phyloP scores from a whole-genome alignment of 352 stramenopile species.

The Ophiocytium majus region DNA sequence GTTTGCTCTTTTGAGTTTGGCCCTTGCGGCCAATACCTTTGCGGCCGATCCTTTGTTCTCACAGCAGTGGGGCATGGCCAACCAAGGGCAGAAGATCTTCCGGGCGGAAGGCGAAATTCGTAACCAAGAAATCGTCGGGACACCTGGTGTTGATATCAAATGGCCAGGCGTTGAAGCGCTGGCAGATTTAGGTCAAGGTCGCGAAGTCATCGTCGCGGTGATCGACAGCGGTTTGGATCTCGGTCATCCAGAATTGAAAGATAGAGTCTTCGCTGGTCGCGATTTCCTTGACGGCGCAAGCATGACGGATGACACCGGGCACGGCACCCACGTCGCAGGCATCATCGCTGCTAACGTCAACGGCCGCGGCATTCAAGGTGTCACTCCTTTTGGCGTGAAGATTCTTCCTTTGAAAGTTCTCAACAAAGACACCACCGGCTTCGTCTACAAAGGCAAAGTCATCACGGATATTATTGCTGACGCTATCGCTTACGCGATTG shows the following conservation, averaged over 20 bases:
- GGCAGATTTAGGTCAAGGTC: too few species aligned
- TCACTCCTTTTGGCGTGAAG: background rate
- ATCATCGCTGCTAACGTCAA: slow-evolving; percentile 5
- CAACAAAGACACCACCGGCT: background rate
- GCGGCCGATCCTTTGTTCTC: background rate
- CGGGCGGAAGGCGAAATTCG: background rate
- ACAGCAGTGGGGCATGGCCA: background rate
- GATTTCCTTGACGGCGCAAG: background rate
- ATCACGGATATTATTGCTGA: too few species aligned
- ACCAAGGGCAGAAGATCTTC: background rate
- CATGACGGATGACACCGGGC: background rate
- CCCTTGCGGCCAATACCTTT: background rate
- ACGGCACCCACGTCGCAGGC: background rate
- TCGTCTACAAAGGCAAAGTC: background rate
- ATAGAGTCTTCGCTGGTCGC: background rate
- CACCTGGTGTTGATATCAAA: background rate
- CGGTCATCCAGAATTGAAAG: background rate
- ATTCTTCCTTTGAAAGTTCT: background rate
- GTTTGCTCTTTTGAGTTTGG: background rate
- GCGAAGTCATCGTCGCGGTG: background rate
- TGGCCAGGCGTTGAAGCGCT: too few species aligned
- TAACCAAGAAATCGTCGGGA: background rate
- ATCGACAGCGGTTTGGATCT: slow-evolving; percentile 7
- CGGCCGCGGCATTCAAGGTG: background rate
- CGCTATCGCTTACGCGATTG: background rate